phyloP scores from a whole-genome alignment of 2,329 filamentous ascomycete species.

The Phialophora tarda region DNA sequence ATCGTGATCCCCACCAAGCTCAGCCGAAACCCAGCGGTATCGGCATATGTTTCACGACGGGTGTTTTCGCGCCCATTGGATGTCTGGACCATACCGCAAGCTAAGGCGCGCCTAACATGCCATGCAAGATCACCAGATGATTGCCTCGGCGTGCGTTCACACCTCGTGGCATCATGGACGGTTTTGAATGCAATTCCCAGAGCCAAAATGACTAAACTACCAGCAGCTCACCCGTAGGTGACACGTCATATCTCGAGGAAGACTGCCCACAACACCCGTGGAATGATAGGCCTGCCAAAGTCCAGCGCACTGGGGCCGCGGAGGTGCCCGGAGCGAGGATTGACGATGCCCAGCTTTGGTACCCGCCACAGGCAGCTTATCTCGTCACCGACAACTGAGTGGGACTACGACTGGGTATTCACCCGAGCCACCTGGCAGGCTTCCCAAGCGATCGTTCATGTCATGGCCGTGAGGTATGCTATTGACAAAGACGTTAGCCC shows the following conservation, averaged over 20 bases:
- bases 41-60: slow-evolving; percentile 20
- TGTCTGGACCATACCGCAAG: not conserved
- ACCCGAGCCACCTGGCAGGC: not conserved
- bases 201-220: slow-evolving; percentile 4
- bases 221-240: not conserved
- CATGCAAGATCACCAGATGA: slow-evolving; percentile 11
- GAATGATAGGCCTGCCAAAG: slow-evolving; percentile 7
- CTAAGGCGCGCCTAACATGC: slow-evolving; percentile 2
- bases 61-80: slow-evolving; percentile 14
- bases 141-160: not conserved
- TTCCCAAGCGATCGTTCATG: not conserved
- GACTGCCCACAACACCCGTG: not conserved
- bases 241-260: not conserved
- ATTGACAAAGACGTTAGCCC: not conserved
- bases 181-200: not conserved
- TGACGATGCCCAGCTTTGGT: slow-evolving; percentile 15
- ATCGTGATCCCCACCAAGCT: not conserved
- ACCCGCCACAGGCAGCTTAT: slow-evolving; percentile 12
- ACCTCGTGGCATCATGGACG: slow-evolving; percentile 20
- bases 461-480: not conserved
- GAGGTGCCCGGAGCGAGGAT: slow-evolving; percentile 26
- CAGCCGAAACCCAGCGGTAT: slow-evolving; percentile 12
- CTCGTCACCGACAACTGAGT: slow-evolving; percentile 6
- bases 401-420: not conserved
- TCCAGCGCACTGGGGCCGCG: slow-evolving; percentile 26